Base-by-base conservation (phyloP, 2,329 filamentous ascomycete species). In the Thelonectria discophora region DNA sequence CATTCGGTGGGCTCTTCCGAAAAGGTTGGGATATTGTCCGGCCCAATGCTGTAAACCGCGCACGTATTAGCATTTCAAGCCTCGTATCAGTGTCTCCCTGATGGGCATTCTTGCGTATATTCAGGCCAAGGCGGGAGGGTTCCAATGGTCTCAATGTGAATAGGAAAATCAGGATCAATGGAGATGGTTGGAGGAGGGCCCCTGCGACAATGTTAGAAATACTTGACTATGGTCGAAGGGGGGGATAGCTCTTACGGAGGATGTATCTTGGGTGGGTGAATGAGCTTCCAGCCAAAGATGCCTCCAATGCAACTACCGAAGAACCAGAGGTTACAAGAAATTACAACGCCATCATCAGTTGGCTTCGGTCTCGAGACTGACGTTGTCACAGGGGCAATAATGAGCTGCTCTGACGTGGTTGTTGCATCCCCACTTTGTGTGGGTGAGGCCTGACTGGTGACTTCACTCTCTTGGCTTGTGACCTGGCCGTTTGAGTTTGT, bases 281-380 rank as follows among this genome's bases (percentile, higher is more conserved):
- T 40, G 32, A 56, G 30, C 11, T 17, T 17, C 54, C 43, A 56
- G 5, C 30, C 54, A 42, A 49, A 24, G 37, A 56, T 56, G 11
- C 18, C 18, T 17, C 27, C 43, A 40, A 56, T 39, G 24, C 54
- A 56, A 34, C 37, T 48, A 20, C 40, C 20, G 18, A 56, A 56
- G 54, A 56, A 56, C 54, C 54, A 56, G 6, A 56, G 20, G 18
- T 27, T 20, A 30, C 54, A 56, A 15, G 54, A 45, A 21, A 56
- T 48, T 12, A 39, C 34, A 21, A 49, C 21, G 21, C 54, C 54
- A n/a, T 56, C 45, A 24, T 48, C 54, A 3, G 27, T 40, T 7
- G 54, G 54, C 43, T 56, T 20, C 21, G 54, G 43, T 7, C 20
- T 18, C 13, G 17, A 21, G 27, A 56, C 45, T 20, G 54, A 18